phyloP scores from a whole-genome alignment of 2,329 filamentous ascomycete genomes.

The Truncatella angustata region DNA sequence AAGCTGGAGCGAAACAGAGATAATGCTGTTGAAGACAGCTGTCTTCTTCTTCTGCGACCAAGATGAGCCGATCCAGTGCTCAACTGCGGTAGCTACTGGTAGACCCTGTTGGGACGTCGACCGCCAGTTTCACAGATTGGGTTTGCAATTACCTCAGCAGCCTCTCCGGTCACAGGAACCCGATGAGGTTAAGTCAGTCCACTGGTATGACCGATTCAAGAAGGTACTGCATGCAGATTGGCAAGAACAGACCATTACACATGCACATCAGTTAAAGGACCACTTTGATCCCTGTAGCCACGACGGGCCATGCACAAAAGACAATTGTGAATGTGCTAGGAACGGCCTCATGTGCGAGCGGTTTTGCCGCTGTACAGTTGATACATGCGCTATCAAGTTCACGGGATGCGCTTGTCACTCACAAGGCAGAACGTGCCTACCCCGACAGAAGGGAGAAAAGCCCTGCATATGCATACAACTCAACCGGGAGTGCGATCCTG shows the following conservation, averaged over 20 bases:
- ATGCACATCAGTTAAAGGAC: conserved; percentile 55
- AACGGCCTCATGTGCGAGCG: conserved; percentile 68
- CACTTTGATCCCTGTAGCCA: conserved; percentile 67
- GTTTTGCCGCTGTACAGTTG: conserved; percentile 62
- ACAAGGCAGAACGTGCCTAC: conserved; percentile 56
- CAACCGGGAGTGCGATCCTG: conserved; percentile 78
- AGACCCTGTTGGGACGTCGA: conserved; percentile 53
- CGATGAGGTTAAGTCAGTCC: conserved; percentile 40
- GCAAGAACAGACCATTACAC: conserved; percentile 53
- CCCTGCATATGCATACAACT: conserved; percentile 70
- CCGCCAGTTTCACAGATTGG: conserved; percentile 39
- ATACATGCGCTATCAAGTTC: conserved; percentile 61
- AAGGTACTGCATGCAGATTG: conserved; percentile 55
- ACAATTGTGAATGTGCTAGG: conserved; percentile 61
- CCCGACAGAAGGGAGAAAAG: conserved; percentile 50
- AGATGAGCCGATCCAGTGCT: conserved; percentile 44
- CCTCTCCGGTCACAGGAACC: conserved; percentile 23
- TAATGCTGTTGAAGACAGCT: conserved; percentile 45
- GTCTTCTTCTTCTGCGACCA: conserved; percentile 43
- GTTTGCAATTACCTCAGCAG: conserved; percentile 31
- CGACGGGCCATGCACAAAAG: conserved; percentile 61
- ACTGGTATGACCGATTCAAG: conserved; percentile 56
- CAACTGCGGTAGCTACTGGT: conserved; percentile 47
- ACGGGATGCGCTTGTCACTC: conserved; percentile 65
- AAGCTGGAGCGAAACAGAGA: conserved; percentile 50